A percentile compares a stretch with the other conserved stretches of the same genome.
These are phyloP conservation scores for Coniochaeta sp. DNA, from an alignment of 2,329 filamentous ascomycete genomes.

Conservation along the genomic window DNA sequence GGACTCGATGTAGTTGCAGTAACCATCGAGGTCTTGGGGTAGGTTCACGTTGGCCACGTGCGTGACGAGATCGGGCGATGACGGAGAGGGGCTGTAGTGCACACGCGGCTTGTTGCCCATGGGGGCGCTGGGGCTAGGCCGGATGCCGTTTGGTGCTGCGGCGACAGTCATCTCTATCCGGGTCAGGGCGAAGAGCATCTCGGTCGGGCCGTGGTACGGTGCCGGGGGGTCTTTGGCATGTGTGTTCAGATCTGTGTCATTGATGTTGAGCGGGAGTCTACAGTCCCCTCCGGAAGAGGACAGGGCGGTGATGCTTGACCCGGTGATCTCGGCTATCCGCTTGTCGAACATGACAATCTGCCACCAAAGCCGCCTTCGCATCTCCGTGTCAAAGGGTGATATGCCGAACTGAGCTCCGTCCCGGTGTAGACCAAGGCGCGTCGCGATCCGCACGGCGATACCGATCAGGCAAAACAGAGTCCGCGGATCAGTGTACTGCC, in stretches of 20 bases:
- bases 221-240: conserved; percentile 47
- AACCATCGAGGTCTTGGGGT: conserved; percentile 44
- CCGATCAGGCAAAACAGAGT: conserved; percentile 56
- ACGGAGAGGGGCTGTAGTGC: conserved; percentile 25
- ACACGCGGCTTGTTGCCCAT: conserved; percentile 13
- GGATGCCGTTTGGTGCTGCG: conserved; percentile 35
- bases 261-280: conserved; percentile 52
- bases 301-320: conserved; percentile 48
- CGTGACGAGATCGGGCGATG: conserved; percentile 33
- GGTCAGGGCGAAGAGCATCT: conserved; percentile 52
- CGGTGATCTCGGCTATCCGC: conserved; percentile 60
- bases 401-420: conserved; percentile 47
- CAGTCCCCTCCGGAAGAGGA: conserved; percentile 44
- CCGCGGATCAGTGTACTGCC: conserved; percentile 51
- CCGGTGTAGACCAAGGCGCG: conserved; percentile 60
- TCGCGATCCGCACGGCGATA: conserved; percentile 58
- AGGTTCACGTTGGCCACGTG: conserved; percentile 43
- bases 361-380: conserved; percentile 69
- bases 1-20: conserved; percentile 46
- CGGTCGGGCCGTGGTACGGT: conserved; percentile 43
- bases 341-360: conserved; percentile 61
- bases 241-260: conserved; percentile 51
- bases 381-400: conserved; percentile 56
- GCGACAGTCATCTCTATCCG: conserved; percentile 50
- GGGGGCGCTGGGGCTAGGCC: conserved; percentile 10